A percentile compares a stretch with the other conserved stretches of the same genome.
Evolutionary conservation across 306 rosid species (phyloP).

Genomic region (Boehmeria nivea): DNA sequence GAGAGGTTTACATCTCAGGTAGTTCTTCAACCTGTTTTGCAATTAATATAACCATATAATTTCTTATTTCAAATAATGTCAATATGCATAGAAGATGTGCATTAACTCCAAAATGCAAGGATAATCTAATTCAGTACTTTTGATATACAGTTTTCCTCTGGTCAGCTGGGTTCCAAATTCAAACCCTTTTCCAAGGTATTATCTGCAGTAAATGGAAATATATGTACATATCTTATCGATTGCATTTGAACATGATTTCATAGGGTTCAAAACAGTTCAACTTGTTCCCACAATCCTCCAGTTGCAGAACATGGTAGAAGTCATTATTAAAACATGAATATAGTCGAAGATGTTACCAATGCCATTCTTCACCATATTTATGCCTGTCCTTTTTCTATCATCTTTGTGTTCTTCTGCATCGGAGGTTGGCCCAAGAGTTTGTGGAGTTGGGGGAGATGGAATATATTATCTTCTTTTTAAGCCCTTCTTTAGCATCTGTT

Average conservation of each 20-base stretch:
- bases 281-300: neutral
- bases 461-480: too few species aligned
- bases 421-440: too few species aligned
- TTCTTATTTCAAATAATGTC: neutral
- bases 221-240: neutral
- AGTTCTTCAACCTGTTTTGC: slow-evolving; percentile 19
- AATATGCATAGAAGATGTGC: slow-evolving; percentile 2
- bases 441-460: too few species aligned
- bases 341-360: too few species aligned
- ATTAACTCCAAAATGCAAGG: slow-evolving; percentile 2
- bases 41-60: neutral
- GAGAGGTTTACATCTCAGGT: slow-evolving; percentile 98
- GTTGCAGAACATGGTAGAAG: too few species aligned
- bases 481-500: too few species aligned
- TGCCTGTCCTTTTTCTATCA: too few species aligned
- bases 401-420: too few species aligned
- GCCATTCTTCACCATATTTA: too few species aligned
- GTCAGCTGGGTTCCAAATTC: slow-evolving; percentile 75
- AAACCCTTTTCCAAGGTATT: slow-evolving; percentile 93
- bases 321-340: too few species aligned
- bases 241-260: neutral
- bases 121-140: slow-evolving; percentile 19
- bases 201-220: slow-evolving; percentile 7
- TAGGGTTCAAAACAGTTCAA: neutral
- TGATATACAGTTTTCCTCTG: slow-evolving; percentile 66